phyloP scores from a whole-genome alignment of 2,329 filamentous ascomycete species.

The Dactylellina haptotyla region DNA sequence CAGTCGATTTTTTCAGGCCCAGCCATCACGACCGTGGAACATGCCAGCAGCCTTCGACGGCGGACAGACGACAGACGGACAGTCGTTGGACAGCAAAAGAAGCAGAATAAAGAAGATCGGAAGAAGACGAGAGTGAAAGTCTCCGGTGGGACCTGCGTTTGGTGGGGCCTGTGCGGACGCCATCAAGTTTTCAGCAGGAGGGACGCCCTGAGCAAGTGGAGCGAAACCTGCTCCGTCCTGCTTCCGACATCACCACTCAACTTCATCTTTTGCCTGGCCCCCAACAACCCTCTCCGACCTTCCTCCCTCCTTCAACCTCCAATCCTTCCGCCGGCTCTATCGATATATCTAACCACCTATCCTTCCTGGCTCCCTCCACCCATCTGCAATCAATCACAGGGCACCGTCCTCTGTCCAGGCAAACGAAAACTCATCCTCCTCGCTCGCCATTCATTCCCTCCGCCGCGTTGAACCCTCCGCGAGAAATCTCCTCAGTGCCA shows the following conservation, averaged over 20 bases:
- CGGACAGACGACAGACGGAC: neutral
- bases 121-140: too few relatives aligned
- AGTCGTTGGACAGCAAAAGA: neutral
- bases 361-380: too few relatives aligned
- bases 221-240: constrained; percentile 19
- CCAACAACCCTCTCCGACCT: neutral
- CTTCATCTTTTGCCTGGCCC: neutral
- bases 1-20: neutral
- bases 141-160: neutral
- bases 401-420: too few relatives aligned
- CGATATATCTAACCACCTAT: too few relatives aligned
- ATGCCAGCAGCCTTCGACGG: neutral
- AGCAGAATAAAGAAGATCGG: neutral
- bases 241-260: constrained; percentile 25
- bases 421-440: too few relatives aligned
- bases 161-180: constrained; percentile 7
- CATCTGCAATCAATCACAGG: too few relatives aligned
- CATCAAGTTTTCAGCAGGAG: neutral
- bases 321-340: neutral
- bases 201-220: too few relatives aligned
- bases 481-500: neutral
- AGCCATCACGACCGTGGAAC: neutral
- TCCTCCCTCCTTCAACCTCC: neutral
- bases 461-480: neutral
- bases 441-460: neutral